phyloP scores from a whole-genome alignment of 768 basidiomycete species.

The Albatrellus ellisii region DNA sequence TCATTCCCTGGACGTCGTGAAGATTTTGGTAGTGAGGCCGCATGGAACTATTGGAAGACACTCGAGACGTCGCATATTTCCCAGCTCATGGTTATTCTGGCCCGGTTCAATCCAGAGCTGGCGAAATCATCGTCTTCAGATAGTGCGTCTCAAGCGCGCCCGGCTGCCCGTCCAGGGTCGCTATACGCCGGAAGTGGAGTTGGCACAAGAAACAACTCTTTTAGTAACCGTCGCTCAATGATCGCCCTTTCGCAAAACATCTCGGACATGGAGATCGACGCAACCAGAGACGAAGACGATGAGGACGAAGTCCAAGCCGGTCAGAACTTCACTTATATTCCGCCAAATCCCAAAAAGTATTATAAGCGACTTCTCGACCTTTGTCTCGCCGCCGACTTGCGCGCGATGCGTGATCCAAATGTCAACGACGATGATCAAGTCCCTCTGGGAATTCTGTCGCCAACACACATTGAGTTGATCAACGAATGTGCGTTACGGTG shows the following conservation, averaged over 20 bases:
- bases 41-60: constrained; percentile 76
- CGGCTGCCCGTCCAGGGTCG: constrained; percentile 38
- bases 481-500: constrained; percentile 83
- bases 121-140: constrained; percentile 57
- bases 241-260: constrained; percentile 16
- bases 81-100: constrained; percentile 80
- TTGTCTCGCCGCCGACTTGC: constrained; percentile 76
- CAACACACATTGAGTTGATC: constrained; percentile 67
- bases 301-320: constrained; percentile 65
- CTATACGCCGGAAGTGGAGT: constrained; percentile 24
- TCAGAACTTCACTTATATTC: constrained; percentile 81
- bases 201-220: constrained; percentile 38
- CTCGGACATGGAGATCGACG: constrained; percentile 22
- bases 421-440: constrained; percentile 96
- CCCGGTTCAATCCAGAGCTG: constrained; percentile 74
- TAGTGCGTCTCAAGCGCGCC: constrained; percentile 28
- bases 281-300: constrained; percentile 23
- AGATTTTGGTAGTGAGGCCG: constrained; percentile 75
- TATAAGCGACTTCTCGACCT: constrained; percentile 77
- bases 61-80: constrained; percentile 75
- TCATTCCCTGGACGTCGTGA: constrained; percentile 77
- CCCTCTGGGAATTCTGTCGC: constrained; percentile 79
- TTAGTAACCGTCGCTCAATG: constrained; percentile 57
- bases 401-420: constrained; percentile 79
- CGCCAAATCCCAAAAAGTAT: constrained; percentile 73